Evolutionary conservation across 2,329 filamentous ascomycete genomes (phyloP).

Genomic region (Cladobotryum mycophilum): DNA sequence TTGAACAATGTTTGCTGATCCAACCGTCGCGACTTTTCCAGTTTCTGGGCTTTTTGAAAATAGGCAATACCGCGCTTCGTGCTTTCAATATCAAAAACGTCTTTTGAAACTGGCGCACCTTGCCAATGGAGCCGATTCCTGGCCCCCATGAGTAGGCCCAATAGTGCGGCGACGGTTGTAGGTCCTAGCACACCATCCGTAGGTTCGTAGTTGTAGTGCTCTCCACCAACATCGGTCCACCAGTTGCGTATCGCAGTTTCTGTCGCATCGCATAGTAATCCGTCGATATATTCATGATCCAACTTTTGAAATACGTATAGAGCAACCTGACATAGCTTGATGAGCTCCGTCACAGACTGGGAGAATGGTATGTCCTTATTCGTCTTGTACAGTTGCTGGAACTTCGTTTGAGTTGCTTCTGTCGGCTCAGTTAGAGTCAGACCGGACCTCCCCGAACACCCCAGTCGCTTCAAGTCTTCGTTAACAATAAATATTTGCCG

Average conservation of each 20-base stretch:
- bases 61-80: conserved; percentile 79
- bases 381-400: conserved; percentile 82
- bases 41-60: conserved; percentile 84
- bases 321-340: conserved; percentile 86
- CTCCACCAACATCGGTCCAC: conserved; percentile 91
- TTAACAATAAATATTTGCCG: conserved; percentile 86
- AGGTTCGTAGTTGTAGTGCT: conserved; percentile 88
- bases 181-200: conserved; percentile 89
- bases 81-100: conserved; percentile 78
- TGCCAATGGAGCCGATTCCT: conserved; percentile 82
- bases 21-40: conserved; percentile 70
- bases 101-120: conserved; percentile 79
- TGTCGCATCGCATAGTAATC: conserved; percentile 85
- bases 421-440: conserved; percentile 74
- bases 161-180: conserved; percentile 78
- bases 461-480: conserved; percentile 84
- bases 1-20: conserved; percentile 78
- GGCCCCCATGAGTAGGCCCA: conserved; percentile 84
- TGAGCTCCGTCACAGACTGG: conserved; percentile 75
- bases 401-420: conserved; percentile 80
- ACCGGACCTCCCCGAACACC: conserved; percentile 84
- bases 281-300: conserved; percentile 84
- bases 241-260: conserved; percentile 87
- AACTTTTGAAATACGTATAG: conserved; percentile 83
- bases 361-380: conserved; percentile 75